A percentile compares a stretch with the other conserved stretches of the same genome.
Conservation (phyloP, 305 asterid species). For the Ajuga reptans region DNA sequence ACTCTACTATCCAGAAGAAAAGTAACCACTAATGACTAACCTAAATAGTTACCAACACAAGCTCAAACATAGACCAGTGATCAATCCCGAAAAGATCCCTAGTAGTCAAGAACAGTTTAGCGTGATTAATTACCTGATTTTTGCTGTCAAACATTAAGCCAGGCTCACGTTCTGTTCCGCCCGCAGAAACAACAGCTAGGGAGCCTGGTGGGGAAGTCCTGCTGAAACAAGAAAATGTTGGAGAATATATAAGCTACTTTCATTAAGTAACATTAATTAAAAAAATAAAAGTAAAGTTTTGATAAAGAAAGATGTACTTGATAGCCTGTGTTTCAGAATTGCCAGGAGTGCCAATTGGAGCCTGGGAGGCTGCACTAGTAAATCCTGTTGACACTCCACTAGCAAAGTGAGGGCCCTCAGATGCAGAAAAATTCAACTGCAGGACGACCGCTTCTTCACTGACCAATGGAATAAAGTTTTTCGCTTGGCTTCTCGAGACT, state of each 20-base stretch:
- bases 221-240: conserved; percentile 24
- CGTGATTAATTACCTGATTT: conserved; percentile 38
- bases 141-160: conserved; percentile 49
- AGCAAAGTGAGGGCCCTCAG: conserved; percentile 40
- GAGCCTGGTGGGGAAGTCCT: conserved; percentile 48
- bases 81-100: conserved; percentile 41
- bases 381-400: conserved; percentile 43
- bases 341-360: conserved; percentile 57
- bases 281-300: background rate
- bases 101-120: conserved; percentile 30
- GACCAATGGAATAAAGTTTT: conserved; percentile 30
- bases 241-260: conserved; percentile 10
- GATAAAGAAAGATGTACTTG: conserved; percentile 39
- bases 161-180: conserved; percentile 40
- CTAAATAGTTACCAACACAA: conserved; percentile 4
- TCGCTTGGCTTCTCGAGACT: conserved; percentile 40
- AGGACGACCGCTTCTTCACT: conserved; percentile 35
- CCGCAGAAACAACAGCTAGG: conserved; percentile 35
- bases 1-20: background rate
- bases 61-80: conserved; percentile 36
- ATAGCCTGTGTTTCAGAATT: conserved; percentile 43
- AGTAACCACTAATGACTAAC: conserved; percentile 7
- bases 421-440: conserved; percentile 35
- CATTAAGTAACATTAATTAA: conserved; percentile 8
- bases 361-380: conserved; percentile 38